phyloP scores from a whole-genome alignment of 306 rosid species.

The Acacia acuminata region DNA sequence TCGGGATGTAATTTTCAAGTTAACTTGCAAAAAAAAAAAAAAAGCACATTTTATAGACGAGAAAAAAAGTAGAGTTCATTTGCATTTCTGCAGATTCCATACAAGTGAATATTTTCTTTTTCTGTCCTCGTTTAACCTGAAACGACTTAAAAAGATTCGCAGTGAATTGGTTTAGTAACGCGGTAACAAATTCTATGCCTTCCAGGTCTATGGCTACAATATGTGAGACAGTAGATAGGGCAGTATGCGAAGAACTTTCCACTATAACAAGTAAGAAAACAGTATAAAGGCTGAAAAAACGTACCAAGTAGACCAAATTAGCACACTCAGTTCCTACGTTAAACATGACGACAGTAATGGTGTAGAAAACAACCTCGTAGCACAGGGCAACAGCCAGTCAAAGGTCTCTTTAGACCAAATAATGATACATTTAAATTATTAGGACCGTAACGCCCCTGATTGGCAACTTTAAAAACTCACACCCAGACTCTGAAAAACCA shows the following conservation, averaged over 20 bases:
- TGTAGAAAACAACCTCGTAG: constrained; percentile 74
- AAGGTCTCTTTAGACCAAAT: constrained; percentile 64
- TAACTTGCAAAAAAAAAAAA: too few relatives aligned
- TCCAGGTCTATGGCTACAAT: neutral
- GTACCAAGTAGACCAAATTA: constrained; percentile 51
- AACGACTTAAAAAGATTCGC: too few relatives aligned
- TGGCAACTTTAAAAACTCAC: constrained; percentile 65
- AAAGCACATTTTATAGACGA: neutral
- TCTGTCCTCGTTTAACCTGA: neutral
- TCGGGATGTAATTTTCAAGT: too few relatives aligned
- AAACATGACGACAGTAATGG: constrained; percentile 51
- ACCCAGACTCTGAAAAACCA: constrained; percentile 51
- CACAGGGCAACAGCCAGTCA: constrained; percentile 68
- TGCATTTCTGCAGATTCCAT: neutral
- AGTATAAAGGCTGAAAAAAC: neutral
- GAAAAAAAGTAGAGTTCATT: neutral
- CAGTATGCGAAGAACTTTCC: constrained; percentile 18
- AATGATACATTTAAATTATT: constrained; percentile 48
- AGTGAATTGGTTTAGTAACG: neutral
- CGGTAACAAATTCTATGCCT: neutral
- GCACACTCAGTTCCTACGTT: constrained; percentile 75
- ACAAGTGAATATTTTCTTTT: neutral
- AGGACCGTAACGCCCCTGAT: constrained; percentile 53
- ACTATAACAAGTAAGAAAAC: constrained; percentile 25
- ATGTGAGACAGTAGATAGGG: neutral